Evolutionary conservation across 108 stramenopile genomes (phyloP), one percentile per base, ranked within the genome.

Genomic region (Nitzschia sp.): DNA sequence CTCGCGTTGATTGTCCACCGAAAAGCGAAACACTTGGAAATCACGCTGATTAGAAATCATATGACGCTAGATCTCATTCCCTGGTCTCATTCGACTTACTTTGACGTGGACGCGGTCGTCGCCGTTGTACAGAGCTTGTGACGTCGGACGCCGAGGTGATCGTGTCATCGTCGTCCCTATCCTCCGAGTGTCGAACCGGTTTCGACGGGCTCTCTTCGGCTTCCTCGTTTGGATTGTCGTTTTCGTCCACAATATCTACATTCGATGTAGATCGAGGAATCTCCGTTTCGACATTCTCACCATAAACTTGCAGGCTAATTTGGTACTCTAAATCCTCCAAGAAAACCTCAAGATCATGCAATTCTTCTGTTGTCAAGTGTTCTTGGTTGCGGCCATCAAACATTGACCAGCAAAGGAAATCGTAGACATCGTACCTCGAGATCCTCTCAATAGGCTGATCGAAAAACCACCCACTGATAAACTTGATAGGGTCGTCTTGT

Each of bases 311-410:
- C 16, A 89, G 67, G 27, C 81, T 81, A 48, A 94, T 73, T 0
- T 73, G 50, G 45, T 83, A 81, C 70, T 95, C 91, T 26, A 90
- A 47, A 48, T 90, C 87, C 19, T 72, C 71, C 4, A 91, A 52
- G 71, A 95, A 91, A 13, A 73, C 67, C 38, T 84, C 80, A 60
- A 95, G 66, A 48, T 95, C 91, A 4, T 72, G 61, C 26, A 78
- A 52, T 63, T 95, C 94, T 29, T 83, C 69, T 0, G 65, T 68
- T 34, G 91, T 91, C 76, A 95, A 77, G 78, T 95, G 94, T 60
- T 95, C 94, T 38, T 86, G 86, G 66, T 90, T 91, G n/a, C 94
- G 57, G 28, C 91, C 85, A 63, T 95, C 94, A 70, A 92, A 95
- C 82, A 95, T 71, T 27, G 72, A 72, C 94, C 94, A 95, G 22